Base-by-base conservation (phyloP, 352 stramenopile genomes). In the Phytophthora syringae region DNA sequence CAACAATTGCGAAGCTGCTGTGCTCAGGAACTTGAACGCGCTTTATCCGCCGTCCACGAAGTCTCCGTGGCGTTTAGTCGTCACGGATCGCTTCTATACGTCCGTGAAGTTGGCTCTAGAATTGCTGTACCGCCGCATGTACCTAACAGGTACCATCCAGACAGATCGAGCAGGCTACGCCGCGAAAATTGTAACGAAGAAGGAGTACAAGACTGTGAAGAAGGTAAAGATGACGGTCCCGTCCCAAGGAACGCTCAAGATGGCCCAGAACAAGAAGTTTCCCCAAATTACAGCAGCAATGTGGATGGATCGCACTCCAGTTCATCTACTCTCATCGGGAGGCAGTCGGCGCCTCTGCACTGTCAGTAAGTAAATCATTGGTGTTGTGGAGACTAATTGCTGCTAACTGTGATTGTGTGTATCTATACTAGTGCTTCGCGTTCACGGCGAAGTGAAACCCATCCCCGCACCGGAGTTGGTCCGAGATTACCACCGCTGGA, bases 401-500 rank as follows among this genome's bases (percentile, higher is more conserved):
- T 44, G 37, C 37, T 44, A 24, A 44, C 5, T 44, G 3, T 24
- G 37, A 24, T 24, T 24, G 5, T 21, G 4, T 24, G 6, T 24
- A 2, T 16, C 1, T 22, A 10, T 44, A 24, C 6, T 44, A 45
- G 18, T 45, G 36, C 36, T 13, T 7, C 16, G 39, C 1, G 18
- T 45, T 15, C 18, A 45, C 10, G 39, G 39, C 7, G 39, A 45
- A 24, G 12, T 25, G 39, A 15, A 45, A 25, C 16, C 13, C 15
- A n/a, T 22, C 16, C 44, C 22, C 10, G 21, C 18, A 3, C 56
- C 64, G 28, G 56, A 62, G 49, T 24, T 58, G 18, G 47, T 63
- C 13, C 21, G n/a, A 7, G 49, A 65, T 37, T 66, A 70, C 34
- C 59, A 74, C 10, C 40, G 34, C 28, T 65, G 30, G 15, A 69